These are phyloP conservation scores for Rehmannia glutinosa DNA, from an alignment of 257 asterid genomes.

Conservation along the genomic window DNA sequence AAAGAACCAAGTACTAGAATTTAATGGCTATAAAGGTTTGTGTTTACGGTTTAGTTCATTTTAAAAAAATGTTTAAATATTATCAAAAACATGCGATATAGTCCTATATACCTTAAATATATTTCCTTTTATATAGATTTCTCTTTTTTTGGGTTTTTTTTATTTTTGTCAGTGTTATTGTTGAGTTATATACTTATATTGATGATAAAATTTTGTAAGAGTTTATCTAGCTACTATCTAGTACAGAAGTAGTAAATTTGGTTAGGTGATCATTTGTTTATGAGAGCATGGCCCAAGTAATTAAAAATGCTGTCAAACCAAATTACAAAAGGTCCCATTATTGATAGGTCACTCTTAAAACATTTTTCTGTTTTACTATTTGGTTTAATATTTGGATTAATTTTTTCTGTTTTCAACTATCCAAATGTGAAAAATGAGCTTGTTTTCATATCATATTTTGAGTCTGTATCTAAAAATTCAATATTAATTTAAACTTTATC, in stretches of 20 bases:
- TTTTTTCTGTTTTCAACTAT: not conserved
- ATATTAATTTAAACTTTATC: not conserved
- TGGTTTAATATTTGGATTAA: not conserved
- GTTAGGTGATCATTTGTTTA: slow-evolving; percentile 27
- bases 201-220: not conserved
- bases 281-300: slow-evolving; percentile 23
- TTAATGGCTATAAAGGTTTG: no score
- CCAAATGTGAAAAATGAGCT: not conserved
- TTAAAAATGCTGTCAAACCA: not conserved
- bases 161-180: slow-evolving; percentile 2
- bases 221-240: not conserved
- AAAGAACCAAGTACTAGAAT: no score
- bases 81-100: no score
- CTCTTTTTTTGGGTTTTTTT: not conserved
- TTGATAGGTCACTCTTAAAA: no score
- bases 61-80: no score
- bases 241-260: slow-evolving; percentile 15
- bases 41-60: no score
- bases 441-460: not conserved
- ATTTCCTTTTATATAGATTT: no score
- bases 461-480: not conserved
- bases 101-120: no score
- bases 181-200: slow-evolving; percentile 10
- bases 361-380: not conserved
- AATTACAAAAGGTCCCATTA: slow-evolving; percentile 7